A percentile compares a stretch with the other conserved stretches of the same genome.
phyloP scores from a whole-genome alignment of 148 eudicot species.

The Rhododendron williamsianum region DNA sequence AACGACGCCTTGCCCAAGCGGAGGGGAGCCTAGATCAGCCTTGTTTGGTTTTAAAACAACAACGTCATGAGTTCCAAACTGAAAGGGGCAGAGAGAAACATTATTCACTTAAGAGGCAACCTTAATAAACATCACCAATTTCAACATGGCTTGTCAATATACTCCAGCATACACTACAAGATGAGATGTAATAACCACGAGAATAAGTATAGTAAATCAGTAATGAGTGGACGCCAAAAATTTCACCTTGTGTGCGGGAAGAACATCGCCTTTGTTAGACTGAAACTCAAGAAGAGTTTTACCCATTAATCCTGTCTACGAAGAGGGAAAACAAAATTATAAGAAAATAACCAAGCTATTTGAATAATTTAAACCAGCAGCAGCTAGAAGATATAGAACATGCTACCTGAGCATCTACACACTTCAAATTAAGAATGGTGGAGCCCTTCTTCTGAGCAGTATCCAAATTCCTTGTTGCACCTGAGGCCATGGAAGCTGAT shows the following conservation, averaged over 20 bases:
- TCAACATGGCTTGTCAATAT: background rate
- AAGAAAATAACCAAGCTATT: background rate
- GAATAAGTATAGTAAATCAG: background rate
- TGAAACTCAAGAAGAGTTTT: conserved; percentile 86
- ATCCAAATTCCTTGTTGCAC: conserved; percentile 71
- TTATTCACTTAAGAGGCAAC: background rate
- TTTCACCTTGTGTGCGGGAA: conserved; percentile 89
- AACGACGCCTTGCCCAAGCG: conserved; percentile 95
- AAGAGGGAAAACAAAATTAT: background rate
- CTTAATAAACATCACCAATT: background rate
- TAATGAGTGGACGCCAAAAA: background rate
- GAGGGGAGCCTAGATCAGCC: conserved; percentile 72
- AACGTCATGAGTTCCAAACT: conserved; percentile 98
- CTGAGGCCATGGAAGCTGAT: conserved; percentile 58
- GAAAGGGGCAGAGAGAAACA: conserved; percentile 15
- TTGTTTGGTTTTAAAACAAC: conserved; percentile 86
- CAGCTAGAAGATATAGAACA: background rate
- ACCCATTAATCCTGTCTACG: conserved; percentile 87
- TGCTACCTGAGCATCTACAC: conserved; percentile 85
- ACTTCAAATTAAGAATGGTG: conserved; percentile 79
- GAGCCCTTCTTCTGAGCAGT: conserved; percentile 78
- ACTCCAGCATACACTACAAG: background rate
- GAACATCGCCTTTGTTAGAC: conserved; percentile 90
- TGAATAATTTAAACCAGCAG: background rate
- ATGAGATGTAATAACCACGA: background rate